Percentiles rank a stretch among this genome's conserved stretches.
These are phyloP conservation scores for Scedosporium aurantiacum DNA, from an alignment of 2,329 filamentous ascomycete genomes.

Conservation along the genomic window DNA sequence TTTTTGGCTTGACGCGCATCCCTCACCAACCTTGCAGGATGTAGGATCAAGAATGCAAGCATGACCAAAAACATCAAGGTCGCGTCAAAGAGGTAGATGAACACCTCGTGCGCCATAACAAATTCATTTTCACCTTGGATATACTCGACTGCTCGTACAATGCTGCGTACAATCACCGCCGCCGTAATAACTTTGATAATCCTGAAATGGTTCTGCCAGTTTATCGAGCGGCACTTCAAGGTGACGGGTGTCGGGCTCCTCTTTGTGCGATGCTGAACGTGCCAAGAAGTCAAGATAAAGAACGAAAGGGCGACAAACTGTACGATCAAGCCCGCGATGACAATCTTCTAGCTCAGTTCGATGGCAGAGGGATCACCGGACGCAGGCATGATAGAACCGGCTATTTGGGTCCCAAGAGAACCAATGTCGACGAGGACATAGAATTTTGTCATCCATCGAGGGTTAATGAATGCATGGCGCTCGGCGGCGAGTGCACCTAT, in stretches of 20 bases:
- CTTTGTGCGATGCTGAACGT: constrained; percentile 30
- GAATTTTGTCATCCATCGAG: constrained; percentile 34
- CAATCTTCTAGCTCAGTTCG: constrained; percentile 32
- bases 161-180: constrained; percentile 28
- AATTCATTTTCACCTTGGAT: constrained; percentile 21
- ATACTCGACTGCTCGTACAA: constrained; percentile 33
- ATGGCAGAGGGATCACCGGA: constrained; percentile 15
- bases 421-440: constrained; percentile 39
- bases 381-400: constrained; percentile 15
- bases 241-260: constrained; percentile 11
- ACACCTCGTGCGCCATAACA: constrained; percentile 22
- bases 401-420: constrained; percentile 24
- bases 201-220: constrained; percentile 19
- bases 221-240: constrained; percentile 14
- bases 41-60: neutral
- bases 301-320: constrained; percentile 45
- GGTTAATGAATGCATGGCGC: constrained; percentile 27
- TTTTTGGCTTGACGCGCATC: neutral
- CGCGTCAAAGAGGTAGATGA: constrained; percentile 27
- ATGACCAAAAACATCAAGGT: constrained; percentile 19
- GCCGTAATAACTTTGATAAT: constrained; percentile 17
- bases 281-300: constrained; percentile 35
- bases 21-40: neutral
- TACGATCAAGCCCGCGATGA: constrained; percentile 40
- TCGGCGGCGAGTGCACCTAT: constrained; percentile 25